A percentile compares a stretch with the other conserved stretches of the same genome.
These are phyloP conservation scores for Aureobasidium sp. DNA, from an alignment of 2,329 filamentous ascomycete genomes.

Conservation along the genomic window DNA sequence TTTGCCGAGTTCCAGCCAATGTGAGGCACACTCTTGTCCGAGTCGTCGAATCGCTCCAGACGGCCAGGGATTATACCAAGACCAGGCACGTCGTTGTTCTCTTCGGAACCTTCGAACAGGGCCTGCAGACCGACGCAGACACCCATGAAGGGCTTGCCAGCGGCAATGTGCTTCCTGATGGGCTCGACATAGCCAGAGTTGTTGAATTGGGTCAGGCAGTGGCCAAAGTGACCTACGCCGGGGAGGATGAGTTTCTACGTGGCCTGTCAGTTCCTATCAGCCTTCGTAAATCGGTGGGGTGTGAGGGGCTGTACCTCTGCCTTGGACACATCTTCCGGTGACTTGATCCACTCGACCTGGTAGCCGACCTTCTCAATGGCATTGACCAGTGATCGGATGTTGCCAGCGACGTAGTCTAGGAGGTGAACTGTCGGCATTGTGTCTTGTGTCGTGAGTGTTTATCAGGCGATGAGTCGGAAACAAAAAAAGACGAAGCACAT, in stretches of 20 bases:
- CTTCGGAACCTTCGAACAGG: conserved; percentile 76
- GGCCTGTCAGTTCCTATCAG: conserved; percentile 22
- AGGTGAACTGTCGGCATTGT: conserved; percentile 69
- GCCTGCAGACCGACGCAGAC: conserved; percentile 94
- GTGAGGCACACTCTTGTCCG: conserved; percentile 85
- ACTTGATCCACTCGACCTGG: conserved; percentile 82
- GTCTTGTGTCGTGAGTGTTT: not conserved
- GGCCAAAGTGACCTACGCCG: conserved; percentile 94
- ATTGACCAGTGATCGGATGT: conserved; percentile 91
- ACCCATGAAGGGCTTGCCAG: conserved; percentile 95
- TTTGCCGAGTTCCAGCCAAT: conserved; percentile 97
- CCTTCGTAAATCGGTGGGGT: not conserved
- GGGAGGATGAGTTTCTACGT: conserved; percentile 83
- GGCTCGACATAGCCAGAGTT: conserved; percentile 76
- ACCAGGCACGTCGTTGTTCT: conserved; percentile 64
- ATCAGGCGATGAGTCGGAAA: not conserved
- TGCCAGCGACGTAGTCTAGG: conserved; percentile 89
- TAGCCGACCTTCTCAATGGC: conserved; percentile 95
- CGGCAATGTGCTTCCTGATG: conserved; percentile 70
- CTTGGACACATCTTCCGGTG: conserved; percentile 72
- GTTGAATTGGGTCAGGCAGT: conserved; percentile 80
- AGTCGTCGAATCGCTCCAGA: conserved; percentile 69
- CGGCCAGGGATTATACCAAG: conserved; percentile 64
- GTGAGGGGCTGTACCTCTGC: conserved; percentile 57
- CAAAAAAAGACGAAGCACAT: conserved; percentile 5